Percentiles rank a stretch among this genome's conserved stretches.
These are phyloP conservation scores for Saccharomycopsis phalli DNA, from an alignment of 1,139 yeast species.

Conservation along the genomic window DNA sequence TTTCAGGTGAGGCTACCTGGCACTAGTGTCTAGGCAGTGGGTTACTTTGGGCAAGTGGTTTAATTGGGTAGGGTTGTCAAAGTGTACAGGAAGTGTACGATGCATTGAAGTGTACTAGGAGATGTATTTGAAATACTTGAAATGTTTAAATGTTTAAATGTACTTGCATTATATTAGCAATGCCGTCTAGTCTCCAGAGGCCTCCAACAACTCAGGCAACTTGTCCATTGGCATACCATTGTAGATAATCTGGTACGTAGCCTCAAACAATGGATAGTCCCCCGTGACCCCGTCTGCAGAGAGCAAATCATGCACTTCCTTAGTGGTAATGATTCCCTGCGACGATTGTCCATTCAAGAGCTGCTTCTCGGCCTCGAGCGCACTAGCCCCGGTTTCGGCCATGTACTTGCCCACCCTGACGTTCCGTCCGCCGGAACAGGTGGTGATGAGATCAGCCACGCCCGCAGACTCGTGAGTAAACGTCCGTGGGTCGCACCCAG, in stretches of 20 bases:
- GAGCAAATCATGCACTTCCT: constrained; percentile 83
- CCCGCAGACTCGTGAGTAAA: constrained; percentile 92
- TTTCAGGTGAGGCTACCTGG: too few species aligned
- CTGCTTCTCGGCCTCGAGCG: constrained; percentile 72
- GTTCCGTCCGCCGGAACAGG: constrained; percentile 95
- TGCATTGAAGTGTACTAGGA: too few species aligned
- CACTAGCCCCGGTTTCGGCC: constrained; percentile 62
- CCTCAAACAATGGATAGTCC: constrained; percentile 83
- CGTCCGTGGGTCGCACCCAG: constrained; percentile 63
- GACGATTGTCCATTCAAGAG: constrained; percentile 89
- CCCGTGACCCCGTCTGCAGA: constrained; percentile 46
- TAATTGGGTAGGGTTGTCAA: too few species aligned
- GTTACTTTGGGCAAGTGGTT: too few species aligned
- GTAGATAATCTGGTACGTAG: constrained; percentile 75
- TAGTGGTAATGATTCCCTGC: constrained; percentile 83
- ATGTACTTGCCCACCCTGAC: constrained; percentile 77
- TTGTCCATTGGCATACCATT: constrained; percentile 57
- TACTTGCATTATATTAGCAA: too few species aligned
- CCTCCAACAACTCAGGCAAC: constrained; percentile 54
- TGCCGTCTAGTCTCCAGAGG: constrained; percentile 18
- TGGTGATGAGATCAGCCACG: constrained; percentile 92
- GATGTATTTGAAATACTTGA: too few species aligned
- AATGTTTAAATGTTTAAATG: too few species aligned
- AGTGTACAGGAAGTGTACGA: too few species aligned
- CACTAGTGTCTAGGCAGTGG: too few species aligned